A percentile compares a stretch with the other conserved stretches of the same genome.
phyloP scores from a whole-genome alignment of 2,329 filamentous ascomycete species.

The Penicillium sclerotigenum region DNA sequence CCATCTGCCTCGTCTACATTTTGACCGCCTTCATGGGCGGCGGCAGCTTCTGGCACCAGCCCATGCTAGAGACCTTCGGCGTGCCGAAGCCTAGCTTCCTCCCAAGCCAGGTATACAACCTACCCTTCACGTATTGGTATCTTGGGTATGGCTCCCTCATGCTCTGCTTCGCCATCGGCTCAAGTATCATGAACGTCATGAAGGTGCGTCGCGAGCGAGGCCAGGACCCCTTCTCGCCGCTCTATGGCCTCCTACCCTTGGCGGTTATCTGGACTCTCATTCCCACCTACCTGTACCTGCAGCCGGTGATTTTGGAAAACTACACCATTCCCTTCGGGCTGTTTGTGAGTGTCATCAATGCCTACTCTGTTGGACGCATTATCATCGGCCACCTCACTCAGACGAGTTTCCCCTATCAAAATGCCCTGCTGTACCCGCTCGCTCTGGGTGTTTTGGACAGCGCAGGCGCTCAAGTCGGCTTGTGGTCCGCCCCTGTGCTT shows the following conservation, averaged over 20 bases:
- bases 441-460: slow-evolving; percentile 76
- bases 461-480: slow-evolving; percentile 64
- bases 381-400: slow-evolving; percentile 92
- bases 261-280: slow-evolving; percentile 74
- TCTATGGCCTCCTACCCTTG: slow-evolving; percentile 81
- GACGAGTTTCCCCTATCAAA: slow-evolving; percentile 83
- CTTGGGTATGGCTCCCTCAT: slow-evolving; percentile 81
- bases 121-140: slow-evolving; percentile 90
- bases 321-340: slow-evolving; percentile 87
- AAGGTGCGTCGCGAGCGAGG: slow-evolving; percentile 70
- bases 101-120: slow-evolving; percentile 68
- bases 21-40: slow-evolving; percentile 82
- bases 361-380: slow-evolving; percentile 92
- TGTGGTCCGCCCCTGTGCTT: slow-evolving; percentile 67
- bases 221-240: slow-evolving; percentile 62
- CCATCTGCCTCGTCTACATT: slow-evolving; percentile 75
- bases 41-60: slow-evolving; percentile 87
- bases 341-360: slow-evolving; percentile 86
- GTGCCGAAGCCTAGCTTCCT: slow-evolving; percentile 63
- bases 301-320: slow-evolving; percentile 75
- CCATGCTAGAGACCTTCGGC: slow-evolving; percentile 69
- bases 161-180: slow-evolving; percentile 76
- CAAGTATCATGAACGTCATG: slow-evolving; percentile 76
- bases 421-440: slow-evolving; percentile 77
- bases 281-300: slow-evolving; percentile 74